Percentiles rank a stretch among this genome's conserved stretches.
Evolutionary conservation across 148 eudicot species (phyloP).

Genomic region (Suaeda aralocaspica): DNA sequence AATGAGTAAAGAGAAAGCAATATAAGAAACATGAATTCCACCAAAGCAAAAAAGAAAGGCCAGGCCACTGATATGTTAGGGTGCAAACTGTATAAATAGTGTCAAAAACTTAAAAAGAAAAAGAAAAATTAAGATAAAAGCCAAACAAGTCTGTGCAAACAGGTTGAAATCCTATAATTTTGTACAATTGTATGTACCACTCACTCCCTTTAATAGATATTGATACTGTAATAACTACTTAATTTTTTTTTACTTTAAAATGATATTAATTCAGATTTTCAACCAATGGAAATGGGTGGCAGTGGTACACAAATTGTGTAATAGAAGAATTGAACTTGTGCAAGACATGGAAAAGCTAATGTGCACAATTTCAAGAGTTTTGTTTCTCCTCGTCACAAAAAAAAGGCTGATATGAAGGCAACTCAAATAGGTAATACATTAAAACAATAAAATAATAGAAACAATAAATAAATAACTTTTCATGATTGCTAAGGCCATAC

Average conservation of each 20-base stretch:
- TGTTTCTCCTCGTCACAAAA: neutral
- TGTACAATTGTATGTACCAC: too few species aligned
- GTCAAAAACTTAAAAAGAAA: too few species aligned
- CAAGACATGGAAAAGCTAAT: neutral
- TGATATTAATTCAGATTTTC: too few species aligned
- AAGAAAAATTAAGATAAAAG: too few species aligned
- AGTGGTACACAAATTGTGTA: too few species aligned
- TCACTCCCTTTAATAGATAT: too few species aligned
- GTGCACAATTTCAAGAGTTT: neutral
- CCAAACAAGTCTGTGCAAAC: too few species aligned
- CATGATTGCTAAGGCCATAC: slow-evolving; percentile 30
- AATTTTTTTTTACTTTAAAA: too few species aligned
- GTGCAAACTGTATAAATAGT: too few species aligned
- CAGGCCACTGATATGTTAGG: too few species aligned
- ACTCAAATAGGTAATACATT: neutral
- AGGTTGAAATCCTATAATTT: too few species aligned
- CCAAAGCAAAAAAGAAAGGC: neutral
- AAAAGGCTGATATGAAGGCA: neutral
- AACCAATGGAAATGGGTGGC: neutral
- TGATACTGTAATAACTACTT: too few species aligned
- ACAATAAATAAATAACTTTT: neutral
- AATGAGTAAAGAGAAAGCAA: neutral
- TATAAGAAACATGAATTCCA: neutral
- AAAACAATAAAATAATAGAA: neutral
- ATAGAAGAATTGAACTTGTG: neutral